These are phyloP conservation scores for Dichotomocladium elegans DNA, from an alignment of 371 early-diverging fungal genomes.

Conservation along the genomic window DNA sequence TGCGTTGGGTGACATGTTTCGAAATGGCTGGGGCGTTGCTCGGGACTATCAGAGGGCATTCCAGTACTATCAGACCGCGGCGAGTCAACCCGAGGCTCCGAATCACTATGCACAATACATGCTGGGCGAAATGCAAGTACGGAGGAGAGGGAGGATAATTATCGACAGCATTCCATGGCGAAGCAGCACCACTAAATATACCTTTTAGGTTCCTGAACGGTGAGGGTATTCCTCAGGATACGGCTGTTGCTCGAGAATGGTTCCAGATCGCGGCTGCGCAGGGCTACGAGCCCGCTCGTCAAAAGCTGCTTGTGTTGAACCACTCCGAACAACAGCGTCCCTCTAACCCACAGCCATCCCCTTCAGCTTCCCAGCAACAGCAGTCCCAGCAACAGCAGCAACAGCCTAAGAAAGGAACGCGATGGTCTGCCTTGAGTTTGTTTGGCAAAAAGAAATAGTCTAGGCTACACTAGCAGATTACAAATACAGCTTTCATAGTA, in stretches of 20 bases:
- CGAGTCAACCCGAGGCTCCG: slow-evolving; percentile 36
- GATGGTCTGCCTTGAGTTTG: slow-evolving; percentile 33
- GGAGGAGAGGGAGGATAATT: neutral
- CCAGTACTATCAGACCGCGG: slow-evolving; percentile 39
- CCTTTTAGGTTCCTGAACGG: slow-evolving; percentile 40
- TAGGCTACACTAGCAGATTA: too few species aligned
- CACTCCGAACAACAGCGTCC: slow-evolving; percentile 8
- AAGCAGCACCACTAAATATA: too few species aligned
- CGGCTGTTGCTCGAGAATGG: slow-evolving; percentile 42
- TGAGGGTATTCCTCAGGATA: slow-evolving; percentile 42
- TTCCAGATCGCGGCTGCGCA: slow-evolving; percentile 43
- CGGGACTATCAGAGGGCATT: slow-evolving; percentile 39
- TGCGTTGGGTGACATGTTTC: slow-evolving; percentile 39
- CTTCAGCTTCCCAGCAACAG: neutral
- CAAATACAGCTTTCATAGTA: too few species aligned
- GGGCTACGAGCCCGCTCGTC: slow-evolving; percentile 39
- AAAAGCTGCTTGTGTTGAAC: slow-evolving; percentile 18
- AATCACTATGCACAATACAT: slow-evolving; percentile 42
- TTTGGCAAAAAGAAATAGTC: slow-evolving; percentile 19
- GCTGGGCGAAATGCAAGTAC: slow-evolving; percentile 49
- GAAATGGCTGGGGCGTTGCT: slow-evolving; percentile 32
- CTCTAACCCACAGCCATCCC: neutral
- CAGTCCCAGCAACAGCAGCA: slow-evolving; percentile 1
- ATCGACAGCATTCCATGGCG: neutral
- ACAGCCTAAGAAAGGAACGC: slow-evolving; percentile 26